These are phyloP conservation scores for Solanum hybrid DNA, from an alignment of 305 asterid genomes.

Conservation along the genomic window DNA sequence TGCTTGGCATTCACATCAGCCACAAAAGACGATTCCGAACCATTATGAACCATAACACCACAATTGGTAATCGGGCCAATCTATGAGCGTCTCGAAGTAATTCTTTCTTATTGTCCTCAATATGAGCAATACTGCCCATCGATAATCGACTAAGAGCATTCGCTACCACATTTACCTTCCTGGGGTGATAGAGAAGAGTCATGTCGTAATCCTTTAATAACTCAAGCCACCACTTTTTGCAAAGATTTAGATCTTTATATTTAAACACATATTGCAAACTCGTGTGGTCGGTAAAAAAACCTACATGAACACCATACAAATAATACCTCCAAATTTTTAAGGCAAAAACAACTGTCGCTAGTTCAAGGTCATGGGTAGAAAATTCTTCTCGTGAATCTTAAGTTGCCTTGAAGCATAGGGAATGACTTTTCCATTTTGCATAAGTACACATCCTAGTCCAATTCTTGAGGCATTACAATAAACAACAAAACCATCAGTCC, in stretches of 20 bases:
- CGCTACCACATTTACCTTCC: not conserved
- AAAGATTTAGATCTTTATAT: not conserved
- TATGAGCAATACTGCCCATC: not conserved
- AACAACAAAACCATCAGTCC: not conserved
- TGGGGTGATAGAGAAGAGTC: not conserved
- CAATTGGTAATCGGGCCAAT: no score
- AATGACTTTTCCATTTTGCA: not conserved
- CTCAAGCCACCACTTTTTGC: not conserved
- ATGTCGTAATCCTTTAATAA: not conserved
- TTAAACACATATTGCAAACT: not conserved
- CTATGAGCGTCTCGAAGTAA: no score
- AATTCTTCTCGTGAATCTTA: not conserved
- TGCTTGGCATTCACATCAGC: no score
- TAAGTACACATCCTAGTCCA: not conserved
- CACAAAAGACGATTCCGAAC: no score
- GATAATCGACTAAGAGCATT: not conserved
- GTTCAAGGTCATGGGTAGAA: not conserved
- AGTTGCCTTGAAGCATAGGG: not conserved
- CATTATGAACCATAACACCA: no score
- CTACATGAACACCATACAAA: not conserved
- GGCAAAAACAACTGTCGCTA: not conserved
- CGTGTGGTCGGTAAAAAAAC: not conserved
- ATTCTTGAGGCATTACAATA: not conserved
- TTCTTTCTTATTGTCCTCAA: no score
- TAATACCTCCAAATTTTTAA: not conserved